Base-by-base conservation (phyloP, 2,329 filamentous ascomycete species). In the Orbilia ellipsospora region DNA sequence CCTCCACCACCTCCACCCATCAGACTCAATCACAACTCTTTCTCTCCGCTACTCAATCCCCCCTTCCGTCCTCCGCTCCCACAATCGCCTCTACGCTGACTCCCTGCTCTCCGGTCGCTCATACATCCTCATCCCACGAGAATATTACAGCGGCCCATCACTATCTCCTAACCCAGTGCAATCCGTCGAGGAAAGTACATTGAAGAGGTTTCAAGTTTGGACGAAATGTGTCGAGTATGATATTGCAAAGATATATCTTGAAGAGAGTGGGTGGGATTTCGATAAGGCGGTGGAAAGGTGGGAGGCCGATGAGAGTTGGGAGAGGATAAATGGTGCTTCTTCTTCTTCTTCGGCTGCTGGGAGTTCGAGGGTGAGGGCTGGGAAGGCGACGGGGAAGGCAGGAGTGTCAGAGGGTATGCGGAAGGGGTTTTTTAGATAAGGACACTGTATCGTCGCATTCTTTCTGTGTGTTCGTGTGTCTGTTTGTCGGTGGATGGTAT, bases 161-260 rank as follows among this genome's bases (percentile, higher is more conserved):
- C 61, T 77, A 4, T 78, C 74, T 4, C 48, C 75, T 1, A 56
- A 61, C 2, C 74, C 67, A 10, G 64, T 67, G n/a, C 77, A 79
- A 18, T 42, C 66, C 7, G 66, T 70, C 20, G 50, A 70, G 36
- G 77, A 77, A 12, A 72, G 52, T 6, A 50, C 44, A 10, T 40
- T 78, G 51, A 78, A 78, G 51, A 51, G 78, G 12, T 79, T 80
- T 48, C 78, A 80, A 54, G 36, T 78, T 10, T 61, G 63, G 48
- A 77, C 78, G 2, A 80, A 80, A 42, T 80, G 78, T 61, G 59
- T 78, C 20, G 78, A 78, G 15, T 69, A 74, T 8, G 68, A 76
- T 31, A 66, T 78, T 7, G 78, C 78, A 7, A 64, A 78, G 52
- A 45, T 77, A 10, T 80, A 79, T 45, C 63, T 79, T 16, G 56